Conservation (phyloP, 2,329 filamentous ascomycete species). For the Alternaria brassicicola region DNA sequence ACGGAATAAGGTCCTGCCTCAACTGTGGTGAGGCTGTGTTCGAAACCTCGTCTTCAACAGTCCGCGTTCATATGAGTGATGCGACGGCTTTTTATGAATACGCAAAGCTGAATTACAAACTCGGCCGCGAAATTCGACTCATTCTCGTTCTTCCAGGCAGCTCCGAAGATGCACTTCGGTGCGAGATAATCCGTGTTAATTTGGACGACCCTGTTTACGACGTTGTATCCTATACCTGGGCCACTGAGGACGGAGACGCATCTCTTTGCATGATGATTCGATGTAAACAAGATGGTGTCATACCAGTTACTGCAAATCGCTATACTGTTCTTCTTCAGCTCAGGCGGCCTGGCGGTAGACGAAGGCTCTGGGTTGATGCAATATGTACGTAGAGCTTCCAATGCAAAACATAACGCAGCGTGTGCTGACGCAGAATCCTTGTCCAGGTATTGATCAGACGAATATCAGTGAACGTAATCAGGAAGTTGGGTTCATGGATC, state of each 20-base stretch:
- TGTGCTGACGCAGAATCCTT: background rate
- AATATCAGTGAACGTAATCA: constrained; percentile 16
- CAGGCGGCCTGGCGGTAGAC: constrained; percentile 1
- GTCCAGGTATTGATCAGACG: constrained; percentile 16
- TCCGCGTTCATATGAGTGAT: background rate
- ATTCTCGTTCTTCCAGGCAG: constrained; percentile 3
- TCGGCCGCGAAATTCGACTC: constrained; percentile 11
- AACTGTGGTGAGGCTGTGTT: constrained; percentile 18
- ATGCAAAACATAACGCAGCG: background rate
- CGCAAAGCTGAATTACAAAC: constrained; percentile 6
- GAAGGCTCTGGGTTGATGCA: constrained; percentile 25
- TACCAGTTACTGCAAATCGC: constrained; percentile 19
- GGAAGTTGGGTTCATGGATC: constrained; percentile 22
- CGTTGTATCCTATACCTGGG: constrained; percentile 24
- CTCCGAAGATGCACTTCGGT: background rate
- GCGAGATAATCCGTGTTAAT: constrained; percentile 13
- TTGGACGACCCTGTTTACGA: constrained; percentile 15
- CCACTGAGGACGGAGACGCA: constrained; percentile 1
- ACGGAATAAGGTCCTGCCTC: constrained; percentile 19
- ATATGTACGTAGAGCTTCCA: constrained; percentile 13
- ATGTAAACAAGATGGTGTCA: background rate
- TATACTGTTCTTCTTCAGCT: constrained; percentile 13
- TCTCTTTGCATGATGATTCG: background rate
- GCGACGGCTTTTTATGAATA: constrained; percentile 7
- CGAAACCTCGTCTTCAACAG: background rate